Evolutionary conservation across 805 yeast genomes (phyloP), one percentile per base, ranked within the genome.

Genomic region (Metschnikowia orientalis): DNA sequence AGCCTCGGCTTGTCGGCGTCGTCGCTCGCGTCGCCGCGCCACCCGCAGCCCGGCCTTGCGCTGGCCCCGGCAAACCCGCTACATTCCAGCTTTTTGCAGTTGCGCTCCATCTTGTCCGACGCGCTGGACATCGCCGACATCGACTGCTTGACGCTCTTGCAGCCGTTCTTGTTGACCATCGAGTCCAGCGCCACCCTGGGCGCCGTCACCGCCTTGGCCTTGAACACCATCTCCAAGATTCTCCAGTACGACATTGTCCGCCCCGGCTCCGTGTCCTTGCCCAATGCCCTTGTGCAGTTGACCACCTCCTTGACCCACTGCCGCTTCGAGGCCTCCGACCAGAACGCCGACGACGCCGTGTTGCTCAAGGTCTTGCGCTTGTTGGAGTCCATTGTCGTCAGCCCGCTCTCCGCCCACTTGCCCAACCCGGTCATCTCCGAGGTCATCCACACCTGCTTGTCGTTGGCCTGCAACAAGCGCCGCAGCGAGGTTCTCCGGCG

Each of bases 261-360:
- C 12, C 53, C 52, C 7, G 49, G 60, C 2, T 76, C 87, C 4
- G 61, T 66, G 18, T 79, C 81, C 36, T 59, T 83, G 13, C 70
- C 65, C 19, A 69, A 63, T 28, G 72, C 82, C 1, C 58, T 85
- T 40, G 72, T 77, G 11, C 86, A 84, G 50, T 70, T 83, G 29
- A 73, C 81, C 7, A 74, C 75, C 19, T 75, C 97, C 0, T 69
- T 92, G 41, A 85, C 97, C 1, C 95, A 87, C 54, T 92, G 97
- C 59, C 75, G 95, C 28, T 92, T 92, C 54, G 97, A 92, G 63
- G 95, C 95, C 2, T 82, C 92, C 0, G 96, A 89, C 53, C 95
- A 87, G 54, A 73, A 81, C 21, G 81, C 86, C 26, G 97, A 92
- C 60, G 98, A 92, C 54, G 84, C 94, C 0, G 90, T 92, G 3